These are phyloP conservation scores for Davidsoniella virescens DNA, from an alignment of 2,329 filamentous ascomycete genomes.

Conservation along the genomic window DNA sequence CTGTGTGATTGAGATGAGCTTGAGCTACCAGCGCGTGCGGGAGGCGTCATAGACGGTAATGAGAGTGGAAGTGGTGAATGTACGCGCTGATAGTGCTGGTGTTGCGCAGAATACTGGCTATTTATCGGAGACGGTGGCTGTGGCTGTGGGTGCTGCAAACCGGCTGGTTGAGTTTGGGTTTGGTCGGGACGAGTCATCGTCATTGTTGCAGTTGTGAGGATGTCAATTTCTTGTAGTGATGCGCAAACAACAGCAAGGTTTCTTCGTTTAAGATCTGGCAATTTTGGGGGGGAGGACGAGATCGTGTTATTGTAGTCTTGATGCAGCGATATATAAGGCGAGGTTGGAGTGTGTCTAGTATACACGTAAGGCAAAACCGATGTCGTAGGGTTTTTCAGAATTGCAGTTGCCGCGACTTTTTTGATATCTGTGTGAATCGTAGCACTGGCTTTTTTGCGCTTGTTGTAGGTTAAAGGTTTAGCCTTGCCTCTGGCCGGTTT, in stretches of 20 bases:
- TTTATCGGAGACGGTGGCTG: constrained; percentile 6
- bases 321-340: too few species aligned
- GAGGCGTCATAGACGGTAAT: constrained; percentile 10
- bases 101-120: constrained; percentile 4
- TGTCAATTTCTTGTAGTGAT: too few species aligned
- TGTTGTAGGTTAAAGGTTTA: background rate
- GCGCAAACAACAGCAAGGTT: background rate
- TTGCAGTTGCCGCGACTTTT: too few species aligned
- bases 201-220: background rate
- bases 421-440: too few species aligned
- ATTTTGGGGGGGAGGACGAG: too few species aligned
- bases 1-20: constrained; percentile 18
- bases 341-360: too few species aligned
- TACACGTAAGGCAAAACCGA: too few species aligned
- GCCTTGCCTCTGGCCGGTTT: background rate
- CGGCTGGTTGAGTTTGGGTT: constrained; percentile 3
- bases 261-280: background rate
- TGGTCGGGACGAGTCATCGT: constrained; percentile 8
- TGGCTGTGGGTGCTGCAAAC: constrained; percentile 11
- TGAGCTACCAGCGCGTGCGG: constrained; percentile 16
- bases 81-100: constrained; percentile 8
- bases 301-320: too few species aligned
- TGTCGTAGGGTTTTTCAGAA: too few species aligned
- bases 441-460: background rate
- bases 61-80: constrained; percentile 11